Evolutionary conservation across 495 filamentous ascomycete species (phyloP), one percentile per base, ranked within the genome.

Genomic region (Apodospora peruviana): DNA sequence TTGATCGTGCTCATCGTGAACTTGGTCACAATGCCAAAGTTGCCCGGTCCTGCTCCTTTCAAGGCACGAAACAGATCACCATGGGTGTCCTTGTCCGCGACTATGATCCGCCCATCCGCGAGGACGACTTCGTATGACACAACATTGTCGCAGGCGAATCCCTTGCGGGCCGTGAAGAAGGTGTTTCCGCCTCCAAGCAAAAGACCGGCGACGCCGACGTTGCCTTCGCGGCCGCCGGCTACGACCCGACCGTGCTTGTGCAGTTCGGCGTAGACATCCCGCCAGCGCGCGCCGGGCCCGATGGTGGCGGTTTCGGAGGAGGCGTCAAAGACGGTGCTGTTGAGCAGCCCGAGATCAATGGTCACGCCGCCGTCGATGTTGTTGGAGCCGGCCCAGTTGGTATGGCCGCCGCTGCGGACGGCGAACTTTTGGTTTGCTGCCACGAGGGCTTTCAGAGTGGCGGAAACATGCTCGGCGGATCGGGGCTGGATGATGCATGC

Each of bases 11-110:
- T 25, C 10, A 65, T 56, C 20, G 32, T 37, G 53, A 81, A 76
- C 12, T 67, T 56, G 4, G 81, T 82, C n/a, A 83, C 76, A 48
- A 87, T 71, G 11, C 80, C 81, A 45, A 84, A 79, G 62, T 83
- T 85, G 41, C 16, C 24, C 51, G 73, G 78, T 5, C 69, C 65
- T 25, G 78, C 76, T 32, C 80, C 82, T 44, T 80, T 79, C 4
- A 85, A 61, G 2, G 76, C 75, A 19, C 60, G 58, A 51, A 73
- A 83, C 8, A 85, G 77, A 37, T 75, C 68, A 2, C 47, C 17
- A 39, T 71, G 43, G n/a, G 24, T 18, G 2, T 39, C 36, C 0
- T 52, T 43, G 14, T 59, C 71, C 27, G 64, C 72, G 10, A 62
- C 61, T 8, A 71, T 50, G 25, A 74, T 50, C 0, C 16, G 32